Evolutionary conservation across 2,329 filamentous ascomycete genomes (phyloP), one percentile per base, ranked within the genome.

Genomic region (Eutypella sp.): DNA sequence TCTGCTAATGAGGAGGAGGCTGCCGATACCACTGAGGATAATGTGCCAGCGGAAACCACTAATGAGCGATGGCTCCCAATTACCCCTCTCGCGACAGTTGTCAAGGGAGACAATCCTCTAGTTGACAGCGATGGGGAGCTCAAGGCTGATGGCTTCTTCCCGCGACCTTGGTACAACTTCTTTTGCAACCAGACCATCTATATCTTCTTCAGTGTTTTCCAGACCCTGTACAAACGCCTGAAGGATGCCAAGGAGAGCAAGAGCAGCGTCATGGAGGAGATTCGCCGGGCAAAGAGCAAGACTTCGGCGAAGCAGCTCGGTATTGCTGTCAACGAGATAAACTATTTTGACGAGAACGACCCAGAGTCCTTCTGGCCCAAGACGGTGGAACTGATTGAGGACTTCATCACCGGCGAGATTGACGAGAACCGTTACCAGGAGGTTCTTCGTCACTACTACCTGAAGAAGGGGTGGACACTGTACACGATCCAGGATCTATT

Each of bases 401-500:
- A 95, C 40, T 89, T 88, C 54, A 83, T 97, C 53, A 81, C 83
- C 37, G 85, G 85, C 5, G 88, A 95, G 9, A 75, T 91, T 31
- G 93, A 97, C 43, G 84, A 91, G 66, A 76, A 73, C 44, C 83
- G 89, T 24, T 89, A 95, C 56, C 92, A 97, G 65, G 91, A 97
- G 59, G 86, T 90, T 5, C 75, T 99, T 46, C 86, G 93, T 20
- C 87, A 91, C 54, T 96, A 89, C 69, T 99, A 96, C 64, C 76
- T 97, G 47, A 84, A 86, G 61, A 87, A 83, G 54, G 93, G 93
- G 6, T 99, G 92, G 86, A 89, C 90, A 59, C 71, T 97, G 33
- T 99, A 97, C 71, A 91, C 89, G 4, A 84, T 97, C 53, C 89
- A 95, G 61, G 91, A 95, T 63, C 81, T 96, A 24, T 79, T 97